Evolutionary conservation across 768 basidiomycete genomes (phyloP).

Genomic region (Suillus clintonianus): DNA sequence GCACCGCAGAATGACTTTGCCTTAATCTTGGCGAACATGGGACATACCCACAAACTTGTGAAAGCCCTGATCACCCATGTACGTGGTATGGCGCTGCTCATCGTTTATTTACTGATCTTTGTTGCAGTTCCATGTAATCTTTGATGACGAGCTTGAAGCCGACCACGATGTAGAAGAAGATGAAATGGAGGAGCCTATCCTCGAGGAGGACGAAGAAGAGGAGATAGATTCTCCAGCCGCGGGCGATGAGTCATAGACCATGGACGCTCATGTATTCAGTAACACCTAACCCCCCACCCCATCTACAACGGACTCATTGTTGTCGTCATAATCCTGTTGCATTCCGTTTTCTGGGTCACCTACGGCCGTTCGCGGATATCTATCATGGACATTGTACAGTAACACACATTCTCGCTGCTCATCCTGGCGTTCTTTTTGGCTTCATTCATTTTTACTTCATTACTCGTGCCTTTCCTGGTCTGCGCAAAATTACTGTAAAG

Average conservation of each 20-base stretch:
- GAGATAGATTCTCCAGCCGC: slow-evolving; percentile 29
- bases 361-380: slow-evolving; percentile 19
- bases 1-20: slow-evolving; percentile 79
- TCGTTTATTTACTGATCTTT: background rate
- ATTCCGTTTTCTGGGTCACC: background rate
- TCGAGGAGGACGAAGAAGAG: slow-evolving; percentile 68
- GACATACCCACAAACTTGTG: slow-evolving; percentile 71
- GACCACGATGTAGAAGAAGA: slow-evolving; percentile 61
- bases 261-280: slow-evolving; percentile 12
- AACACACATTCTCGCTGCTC: slow-evolving; percentile 7
- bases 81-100: slow-evolving; percentile 29
- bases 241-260: slow-evolving; percentile 20
- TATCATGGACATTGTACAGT: slow-evolving; percentile 36
- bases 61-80: slow-evolving; percentile 78
- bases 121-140: slow-evolving; percentile 63
- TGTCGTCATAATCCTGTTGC: slow-evolving; percentile 25
- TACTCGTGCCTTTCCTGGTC: slow-evolving; percentile 22
- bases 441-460: slow-evolving; percentile 10
- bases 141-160: slow-evolving; percentile 66
- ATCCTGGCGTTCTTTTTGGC: slow-evolving; percentile 4
- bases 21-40: slow-evolving; percentile 80
- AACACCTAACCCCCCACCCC: slow-evolving; percentile 7
- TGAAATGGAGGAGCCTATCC: slow-evolving; percentile 65
- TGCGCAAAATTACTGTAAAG: slow-evolving; percentile 28
- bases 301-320: slow-evolving; percentile 16